Conservation (phyloP, 2,329 filamentous ascomycete species). For the Plectosphaerella cucumerina region DNA sequence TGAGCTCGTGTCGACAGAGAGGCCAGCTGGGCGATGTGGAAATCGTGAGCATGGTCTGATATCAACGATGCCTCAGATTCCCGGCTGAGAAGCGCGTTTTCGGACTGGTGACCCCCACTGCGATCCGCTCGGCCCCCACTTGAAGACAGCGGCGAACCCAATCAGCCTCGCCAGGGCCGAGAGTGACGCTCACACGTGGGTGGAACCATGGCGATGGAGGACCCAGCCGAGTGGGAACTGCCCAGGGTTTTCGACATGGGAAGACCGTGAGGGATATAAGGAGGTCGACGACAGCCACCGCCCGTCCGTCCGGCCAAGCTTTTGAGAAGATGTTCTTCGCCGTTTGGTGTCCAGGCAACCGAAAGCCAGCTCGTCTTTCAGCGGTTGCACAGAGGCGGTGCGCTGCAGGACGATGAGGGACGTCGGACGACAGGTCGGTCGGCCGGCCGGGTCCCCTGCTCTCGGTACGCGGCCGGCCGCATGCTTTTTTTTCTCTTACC, state of each 20-base stretch:
- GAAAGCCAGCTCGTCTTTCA: neutral
- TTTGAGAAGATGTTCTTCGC: neutral
- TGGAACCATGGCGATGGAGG: slow-evolving; percentile 7
- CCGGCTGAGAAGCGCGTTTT: neutral
- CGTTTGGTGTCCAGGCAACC: neutral
- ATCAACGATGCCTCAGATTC: slow-evolving; percentile 6
- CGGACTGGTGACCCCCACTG: slow-evolving; percentile 12
- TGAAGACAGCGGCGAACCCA: slow-evolving; percentile 6
- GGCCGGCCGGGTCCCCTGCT: neutral
- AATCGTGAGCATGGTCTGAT: slow-evolving; percentile 9
- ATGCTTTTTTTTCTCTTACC: neutral
- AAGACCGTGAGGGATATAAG: slow-evolving; percentile 4
- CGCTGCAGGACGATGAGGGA: no score
- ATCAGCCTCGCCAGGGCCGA: slow-evolving; percentile 8
- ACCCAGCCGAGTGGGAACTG: slow-evolving; percentile 3
- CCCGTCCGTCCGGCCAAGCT: neutral
- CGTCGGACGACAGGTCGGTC: neutral
- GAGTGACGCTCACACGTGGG: slow-evolving; percentile 13
- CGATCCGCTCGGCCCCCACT: slow-evolving; percentile 11
- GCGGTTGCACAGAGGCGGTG: neutral
- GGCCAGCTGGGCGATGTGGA: neutral
- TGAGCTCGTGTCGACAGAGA: neutral
- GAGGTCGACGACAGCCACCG: neutral
- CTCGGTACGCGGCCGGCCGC: neutral
- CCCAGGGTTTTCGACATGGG: neutral